These are phyloP conservation scores for Sutorius eximius DNA, from an alignment of 1,284 basidiomycete genomes.

Conservation along the genomic window DNA sequence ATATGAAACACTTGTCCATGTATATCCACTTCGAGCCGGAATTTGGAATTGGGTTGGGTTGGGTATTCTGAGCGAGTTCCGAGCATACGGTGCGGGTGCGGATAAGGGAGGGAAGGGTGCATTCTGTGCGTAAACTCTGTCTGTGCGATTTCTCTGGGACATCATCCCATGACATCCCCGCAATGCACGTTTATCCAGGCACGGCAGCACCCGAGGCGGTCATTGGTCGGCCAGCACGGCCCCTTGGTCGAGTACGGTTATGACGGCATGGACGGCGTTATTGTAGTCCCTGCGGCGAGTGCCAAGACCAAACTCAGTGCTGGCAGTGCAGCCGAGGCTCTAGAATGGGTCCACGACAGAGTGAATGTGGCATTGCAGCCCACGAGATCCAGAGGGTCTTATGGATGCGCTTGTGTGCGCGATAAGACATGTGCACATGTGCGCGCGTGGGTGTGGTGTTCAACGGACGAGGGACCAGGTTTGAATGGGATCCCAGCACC, in stretches of 20 bases:
- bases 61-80: not conserved
- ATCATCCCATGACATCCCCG: slow-evolving; percentile 7
- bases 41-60: slow-evolving; percentile 22
- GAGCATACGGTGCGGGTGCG: not conserved
- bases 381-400: not conserved
- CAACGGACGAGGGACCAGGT: not conserved
- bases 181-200: slow-evolving; percentile 1
- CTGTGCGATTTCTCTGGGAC: not conserved
- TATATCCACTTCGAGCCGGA: not conserved
- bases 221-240: slow-evolving; percentile 4
- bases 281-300: slow-evolving; percentile 6
- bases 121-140: not conserved
- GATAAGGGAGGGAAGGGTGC: not conserved
- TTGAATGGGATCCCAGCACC: not conserved
- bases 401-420: not conserved
- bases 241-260: not conserved
- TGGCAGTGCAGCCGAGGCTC: slow-evolving; percentile 2
- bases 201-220: not conserved
- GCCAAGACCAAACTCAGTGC: slow-evolving; percentile 4
- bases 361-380: not conserved
- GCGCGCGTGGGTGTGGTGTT: not conserved
- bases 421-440: not conserved
- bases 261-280: slow-evolving; percentile 13
- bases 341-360: not conserved
- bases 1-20: slow-evolving; percentile 16